A percentile compares a stretch with the other conserved stretches of the same genome.
Evolutionary conservation across 179 eudicot species (phyloP).

Genomic region (Amaranthus tricolor): DNA sequence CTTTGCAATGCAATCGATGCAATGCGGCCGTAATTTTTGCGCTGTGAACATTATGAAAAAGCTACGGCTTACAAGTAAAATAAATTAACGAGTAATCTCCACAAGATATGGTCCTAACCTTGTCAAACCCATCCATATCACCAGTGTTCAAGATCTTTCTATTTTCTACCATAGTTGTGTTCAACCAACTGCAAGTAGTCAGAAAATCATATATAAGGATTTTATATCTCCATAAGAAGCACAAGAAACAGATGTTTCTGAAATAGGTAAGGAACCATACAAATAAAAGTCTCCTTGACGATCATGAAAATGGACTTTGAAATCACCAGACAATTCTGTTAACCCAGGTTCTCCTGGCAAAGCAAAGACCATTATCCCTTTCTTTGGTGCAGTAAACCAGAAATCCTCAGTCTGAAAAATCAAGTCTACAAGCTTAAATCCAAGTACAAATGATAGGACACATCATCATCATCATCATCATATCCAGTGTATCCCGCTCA

Average conservation of each 20-base stretch:
- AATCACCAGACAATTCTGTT: constrained; percentile 81
- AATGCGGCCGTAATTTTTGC: too few species aligned
- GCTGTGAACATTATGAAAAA: not conserved
- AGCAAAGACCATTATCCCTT: constrained; percentile 95
- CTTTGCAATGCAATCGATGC: too few species aligned
- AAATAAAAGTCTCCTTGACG: constrained; percentile 98
- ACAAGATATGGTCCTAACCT: constrained; percentile 41
- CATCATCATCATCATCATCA: too few species aligned
- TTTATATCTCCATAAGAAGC: constrained; percentile 13
- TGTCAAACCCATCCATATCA: constrained; percentile 93
- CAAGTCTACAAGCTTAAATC: constrained; percentile 8
- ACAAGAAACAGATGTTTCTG: constrained; percentile 3
- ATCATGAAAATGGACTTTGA: constrained; percentile 89
- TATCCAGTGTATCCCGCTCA: too few species aligned
- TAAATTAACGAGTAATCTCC: not conserved
- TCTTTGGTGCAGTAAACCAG: constrained; percentile 96
- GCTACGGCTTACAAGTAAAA: not conserved
- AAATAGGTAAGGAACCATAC: constrained; percentile 37
- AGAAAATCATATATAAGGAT: not conserved
- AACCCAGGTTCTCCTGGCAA: constrained; percentile 98
- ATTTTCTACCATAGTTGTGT: constrained; percentile 83
- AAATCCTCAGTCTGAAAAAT: constrained; percentile 79
- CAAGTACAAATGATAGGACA: constrained; percentile 5
- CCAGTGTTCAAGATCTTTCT: constrained; percentile 56
- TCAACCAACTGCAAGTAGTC: constrained; percentile 64